phyloP scores from a whole-genome alignment of 805 yeast genomes.

The Hermanozyma aechmeae region DNA sequence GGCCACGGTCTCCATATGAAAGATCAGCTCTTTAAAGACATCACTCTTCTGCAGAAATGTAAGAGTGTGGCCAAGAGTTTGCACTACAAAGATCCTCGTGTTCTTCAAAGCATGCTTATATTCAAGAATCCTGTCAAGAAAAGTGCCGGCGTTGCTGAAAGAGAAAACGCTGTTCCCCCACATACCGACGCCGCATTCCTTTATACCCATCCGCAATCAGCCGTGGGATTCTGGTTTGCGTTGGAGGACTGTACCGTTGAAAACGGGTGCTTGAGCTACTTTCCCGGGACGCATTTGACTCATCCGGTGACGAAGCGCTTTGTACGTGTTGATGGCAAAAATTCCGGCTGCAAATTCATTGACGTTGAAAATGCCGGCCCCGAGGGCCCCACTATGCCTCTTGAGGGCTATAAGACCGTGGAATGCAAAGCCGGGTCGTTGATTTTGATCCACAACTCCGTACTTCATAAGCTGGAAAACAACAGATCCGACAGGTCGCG shows the following conservation, averaged over 20 bases:
- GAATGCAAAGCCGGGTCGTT: constrained; percentile 67
- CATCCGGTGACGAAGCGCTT: constrained; percentile 52
- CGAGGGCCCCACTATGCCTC: constrained; percentile 15
- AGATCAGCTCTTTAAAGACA: constrained; percentile 36
- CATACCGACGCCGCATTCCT: constrained; percentile 72
- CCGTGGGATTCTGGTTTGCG: constrained; percentile 78
- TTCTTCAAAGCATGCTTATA: constrained; percentile 70
- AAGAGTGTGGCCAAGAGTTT: constrained; percentile 43
- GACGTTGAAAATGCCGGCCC: constrained; percentile 17
- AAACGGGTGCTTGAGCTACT: constrained; percentile 63
- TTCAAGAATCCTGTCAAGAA: constrained; percentile 54
- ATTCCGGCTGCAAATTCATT: constrained; percentile 50
- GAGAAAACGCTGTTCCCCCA: constrained; percentile 57
- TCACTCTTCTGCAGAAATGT: constrained; percentile 46
- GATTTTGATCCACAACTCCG: constrained; percentile 62
- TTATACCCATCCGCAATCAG: constrained; percentile 61
- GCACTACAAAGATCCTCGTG: constrained; percentile 54
- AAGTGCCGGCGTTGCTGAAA: constrained; percentile 2
- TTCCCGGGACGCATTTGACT: constrained; percentile 62
- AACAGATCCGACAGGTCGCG: constrained; percentile 50
- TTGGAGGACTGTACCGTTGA: constrained; percentile 58
- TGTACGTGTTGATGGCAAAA: constrained; percentile 41
- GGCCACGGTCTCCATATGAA: constrained; percentile 69
- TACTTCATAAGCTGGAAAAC: constrained; percentile 61
- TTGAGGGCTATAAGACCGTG: constrained; percentile 35